Percentiles rank a stretch among this genome's conserved stretches.
These are phyloP conservation scores for Neonectria punicea DNA, from an alignment of 2,329 filamentous ascomycete species.

Conservation along the genomic window DNA sequence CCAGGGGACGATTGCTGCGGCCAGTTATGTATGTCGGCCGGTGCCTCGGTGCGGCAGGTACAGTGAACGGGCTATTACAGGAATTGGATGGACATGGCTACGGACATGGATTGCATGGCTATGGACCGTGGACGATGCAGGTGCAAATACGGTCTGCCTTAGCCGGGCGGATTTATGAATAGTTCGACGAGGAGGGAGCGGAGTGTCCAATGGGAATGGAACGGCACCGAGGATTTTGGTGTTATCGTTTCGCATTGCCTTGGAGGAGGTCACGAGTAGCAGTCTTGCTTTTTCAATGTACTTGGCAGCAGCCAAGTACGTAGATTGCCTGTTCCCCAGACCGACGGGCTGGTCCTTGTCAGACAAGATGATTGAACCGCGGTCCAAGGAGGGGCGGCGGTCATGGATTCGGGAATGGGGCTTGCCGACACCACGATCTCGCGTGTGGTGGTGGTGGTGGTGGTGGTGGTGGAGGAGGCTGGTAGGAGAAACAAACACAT, in stretches of 20 bases:
- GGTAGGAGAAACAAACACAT: neutral
- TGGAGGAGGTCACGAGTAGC: neutral
- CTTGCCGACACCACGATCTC: neutral
- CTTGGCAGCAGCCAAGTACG: neutral
- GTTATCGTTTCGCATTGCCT: slow-evolving; percentile 14
- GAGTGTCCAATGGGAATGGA: slow-evolving; percentile 4
- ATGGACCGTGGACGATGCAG: slow-evolving; percentile 9
- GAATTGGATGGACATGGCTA: neutral
- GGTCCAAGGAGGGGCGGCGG: slow-evolving; percentile 18
- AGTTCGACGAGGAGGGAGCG: neutral
- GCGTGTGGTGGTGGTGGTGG: neutral
- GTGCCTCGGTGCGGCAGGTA: slow-evolving; percentile 9
- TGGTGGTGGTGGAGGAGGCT: neutral
- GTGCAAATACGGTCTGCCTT: slow-evolving; percentile 12
- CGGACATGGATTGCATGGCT: neutral
- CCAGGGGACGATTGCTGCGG: slow-evolving; percentile 2
- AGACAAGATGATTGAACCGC: slow-evolving; percentile 28
- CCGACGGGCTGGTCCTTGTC: slow-evolving; percentile 40
- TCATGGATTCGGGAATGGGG: slow-evolving; percentile 23
- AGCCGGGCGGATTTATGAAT: slow-evolving; percentile 13
- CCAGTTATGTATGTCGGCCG: slow-evolving; percentile 1
- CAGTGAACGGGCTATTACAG: slow-evolving; percentile 9
- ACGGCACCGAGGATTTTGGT: neutral
- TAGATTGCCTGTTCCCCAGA: slow-evolving; percentile 14
- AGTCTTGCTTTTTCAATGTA: no score